Evolutionary conservation across 805 yeast species (phyloP).

Genomic region (Pichia phayaonensis): DNA sequence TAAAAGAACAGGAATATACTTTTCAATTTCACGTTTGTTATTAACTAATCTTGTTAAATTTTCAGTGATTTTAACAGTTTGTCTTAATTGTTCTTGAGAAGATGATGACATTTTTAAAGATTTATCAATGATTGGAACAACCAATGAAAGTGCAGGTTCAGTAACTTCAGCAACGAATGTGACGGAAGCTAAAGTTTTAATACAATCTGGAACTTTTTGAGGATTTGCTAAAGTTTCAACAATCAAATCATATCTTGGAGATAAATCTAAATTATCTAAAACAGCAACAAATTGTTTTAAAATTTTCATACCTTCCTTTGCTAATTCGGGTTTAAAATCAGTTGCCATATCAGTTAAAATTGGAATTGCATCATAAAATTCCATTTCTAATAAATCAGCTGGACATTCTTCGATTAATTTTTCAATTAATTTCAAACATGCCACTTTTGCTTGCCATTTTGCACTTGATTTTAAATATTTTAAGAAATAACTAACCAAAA

Average conservation of each 20-base stretch:
- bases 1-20: constrained; percentile 73
- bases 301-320: constrained; percentile 72
- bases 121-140: constrained; percentile 88
- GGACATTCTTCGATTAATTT: constrained; percentile 72
- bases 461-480: constrained; percentile 71
- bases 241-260: constrained; percentile 76
- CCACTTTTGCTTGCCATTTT: constrained; percentile 87
- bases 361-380: constrained; percentile 75
- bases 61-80: constrained; percentile 92
- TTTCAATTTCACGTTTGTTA: constrained; percentile 85
- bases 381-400: constrained; percentile 74
- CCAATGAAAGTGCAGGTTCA: constrained; percentile 83
- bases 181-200: constrained; percentile 82
- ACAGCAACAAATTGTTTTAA: constrained; percentile 67
- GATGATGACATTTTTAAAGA: constrained; percentile 82
- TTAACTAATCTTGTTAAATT: constrained; percentile 92
- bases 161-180: constrained; percentile 98
- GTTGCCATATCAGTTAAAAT: constrained; percentile 82
- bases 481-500: constrained; percentile 54
- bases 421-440: constrained; percentile 68
- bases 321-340: constrained; percentile 94
- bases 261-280: constrained; percentile 86
- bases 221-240: constrained; percentile 90
- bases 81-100: constrained; percentile 93
- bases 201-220: constrained; percentile 77